Evolutionary conservation across 345 rosid genomes (phyloP), one percentile per base, ranked within the genome.

Genomic region (Brassica cretica): DNA sequence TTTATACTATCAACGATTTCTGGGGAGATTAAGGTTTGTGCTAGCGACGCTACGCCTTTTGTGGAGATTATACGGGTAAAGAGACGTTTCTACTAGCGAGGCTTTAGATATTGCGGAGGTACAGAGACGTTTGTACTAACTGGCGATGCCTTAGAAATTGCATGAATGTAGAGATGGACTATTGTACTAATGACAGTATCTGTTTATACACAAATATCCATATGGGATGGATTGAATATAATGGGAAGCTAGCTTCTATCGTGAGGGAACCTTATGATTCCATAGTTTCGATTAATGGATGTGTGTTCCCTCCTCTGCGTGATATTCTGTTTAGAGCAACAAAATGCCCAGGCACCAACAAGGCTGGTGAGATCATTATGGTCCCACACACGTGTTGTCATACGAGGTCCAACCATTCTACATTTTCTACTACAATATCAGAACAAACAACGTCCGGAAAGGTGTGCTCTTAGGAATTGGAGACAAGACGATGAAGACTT

Each of bases 311-410:
- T 63, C n/a, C 37, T 61, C 35, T 59, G 2, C 5, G 37, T 19
- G 4, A 9, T 3, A 8, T 39, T 39, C 46, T 39, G 21, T 18
- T 15, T 24, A 39, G 46, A 39, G 12, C 46, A 39, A 9, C 46
- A 39, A 39, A 39, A 39, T 39, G 14, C 27, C 61, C 61, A 1
- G 62, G 62, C 62, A 58, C 62, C 62, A 58, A 19, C 30, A 21
- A 59, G 63, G 63, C 63, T 59, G 62, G 63, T 59, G 63, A 59
- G 5, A 59, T 59, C 63, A 21, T 25, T 25, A 24, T 60, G 29
- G 33, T 4, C 64, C 33, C 14, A 60, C 3, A 44, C 51, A 10
- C 12, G n/a, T 32, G 8, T 44, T 44, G 29, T 10, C 64, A 24
- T 5, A 24, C 15, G 14, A 10, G 5, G 64, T 60, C 8, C 64